Evolutionary conservation across 305 asterid genomes (phyloP).

Genomic region (Rubia tinctorum): DNA sequence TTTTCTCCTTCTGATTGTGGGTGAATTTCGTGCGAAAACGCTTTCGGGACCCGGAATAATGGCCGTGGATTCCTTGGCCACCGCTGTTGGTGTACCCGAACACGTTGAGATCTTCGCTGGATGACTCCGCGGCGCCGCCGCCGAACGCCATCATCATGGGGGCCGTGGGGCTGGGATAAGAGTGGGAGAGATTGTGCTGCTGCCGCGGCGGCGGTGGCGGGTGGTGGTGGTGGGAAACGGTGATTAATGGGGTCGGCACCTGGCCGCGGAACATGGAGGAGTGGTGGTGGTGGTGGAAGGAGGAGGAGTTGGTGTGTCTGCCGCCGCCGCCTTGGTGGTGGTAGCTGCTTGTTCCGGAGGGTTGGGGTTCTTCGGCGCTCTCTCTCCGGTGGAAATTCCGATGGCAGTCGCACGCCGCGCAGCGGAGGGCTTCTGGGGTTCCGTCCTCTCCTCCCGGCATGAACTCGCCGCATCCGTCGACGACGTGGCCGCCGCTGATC

Average conservation of each 20-base stretch:
- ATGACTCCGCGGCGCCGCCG: constrained; percentile 52
- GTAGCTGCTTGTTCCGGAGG: constrained; percentile 9
- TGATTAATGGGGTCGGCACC: constrained; percentile 11
- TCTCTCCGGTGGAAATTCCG: constrained; percentile 75
- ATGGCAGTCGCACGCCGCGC: constrained; percentile 91
- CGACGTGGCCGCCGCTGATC: constrained; percentile 51
- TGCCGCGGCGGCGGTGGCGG: constrained; percentile 10
- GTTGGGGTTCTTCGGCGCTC: constrained; percentile 31
- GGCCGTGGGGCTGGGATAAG: constrained; percentile 18
- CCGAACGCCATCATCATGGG: constrained; percentile 49
- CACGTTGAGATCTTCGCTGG: constrained; percentile 67
- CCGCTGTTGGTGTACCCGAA: constrained; percentile 24
- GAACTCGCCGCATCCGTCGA: constrained; percentile 90
- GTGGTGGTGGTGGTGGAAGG: constrained; percentile 11
- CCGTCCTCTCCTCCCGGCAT: constrained; percentile 77
- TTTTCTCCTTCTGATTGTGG: constrained; percentile 56
- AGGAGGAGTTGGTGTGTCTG: constrained; percentile 12
- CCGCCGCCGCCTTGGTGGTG: constrained; percentile 1
- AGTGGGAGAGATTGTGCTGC: constrained; percentile 1
- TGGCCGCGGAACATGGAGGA: constrained; percentile 17
- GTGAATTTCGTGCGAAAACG: constrained; percentile 68
- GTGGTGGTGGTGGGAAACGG: constrained; percentile 15
- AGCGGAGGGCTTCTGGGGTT: constrained; percentile 44
- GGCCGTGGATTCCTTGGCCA: constrained; percentile 22
- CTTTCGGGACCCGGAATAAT: constrained; percentile 39